These are phyloP conservation scores for Trichoderma oligosporum DNA, from an alignment of 2,329 filamentous ascomycete genomes.

Conservation along the genomic window DNA sequence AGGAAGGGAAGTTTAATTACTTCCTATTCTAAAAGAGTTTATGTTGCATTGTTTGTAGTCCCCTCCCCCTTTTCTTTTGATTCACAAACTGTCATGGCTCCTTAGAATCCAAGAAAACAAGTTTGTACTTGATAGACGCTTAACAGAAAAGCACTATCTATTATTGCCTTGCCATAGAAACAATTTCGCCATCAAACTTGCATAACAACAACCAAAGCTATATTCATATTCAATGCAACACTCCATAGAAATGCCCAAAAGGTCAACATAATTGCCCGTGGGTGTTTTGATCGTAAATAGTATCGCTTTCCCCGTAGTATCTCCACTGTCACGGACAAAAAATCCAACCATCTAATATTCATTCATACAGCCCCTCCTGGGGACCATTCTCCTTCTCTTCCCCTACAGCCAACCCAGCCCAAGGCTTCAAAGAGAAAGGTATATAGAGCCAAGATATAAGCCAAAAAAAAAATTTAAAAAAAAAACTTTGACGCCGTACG, in stretches of 20 bases:
- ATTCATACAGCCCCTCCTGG: conserved; percentile 2
- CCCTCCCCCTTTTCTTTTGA: too few species aligned
- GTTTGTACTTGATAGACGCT: too few species aligned
- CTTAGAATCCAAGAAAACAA: too few species aligned
- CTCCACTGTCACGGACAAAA: neutral
- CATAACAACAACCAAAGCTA: neutral
- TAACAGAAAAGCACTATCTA: too few species aligned
- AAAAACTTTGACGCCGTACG: conserved; percentile 14
- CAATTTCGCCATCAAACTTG: too few species aligned
- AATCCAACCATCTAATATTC: neutral
- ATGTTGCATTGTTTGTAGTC: too few species aligned
- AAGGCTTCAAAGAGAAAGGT: neutral
- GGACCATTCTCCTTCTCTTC: neutral
- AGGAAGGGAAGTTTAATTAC: too few species aligned
- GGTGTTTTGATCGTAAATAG: neutral
- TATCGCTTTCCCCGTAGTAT: conserved; percentile 1
- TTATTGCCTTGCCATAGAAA: too few species aligned
- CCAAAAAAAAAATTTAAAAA: neutral
- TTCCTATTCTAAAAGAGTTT: too few species aligned
- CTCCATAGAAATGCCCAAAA: neutral
- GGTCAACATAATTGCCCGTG: neutral
- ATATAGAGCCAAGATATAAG: neutral
- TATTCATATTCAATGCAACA: neutral
- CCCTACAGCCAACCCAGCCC: conserved; percentile 1
- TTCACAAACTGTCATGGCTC: too few species aligned